Evolutionary conservation across 345 rosid genomes (phyloP).

Genomic region (Populus nigra): DNA sequence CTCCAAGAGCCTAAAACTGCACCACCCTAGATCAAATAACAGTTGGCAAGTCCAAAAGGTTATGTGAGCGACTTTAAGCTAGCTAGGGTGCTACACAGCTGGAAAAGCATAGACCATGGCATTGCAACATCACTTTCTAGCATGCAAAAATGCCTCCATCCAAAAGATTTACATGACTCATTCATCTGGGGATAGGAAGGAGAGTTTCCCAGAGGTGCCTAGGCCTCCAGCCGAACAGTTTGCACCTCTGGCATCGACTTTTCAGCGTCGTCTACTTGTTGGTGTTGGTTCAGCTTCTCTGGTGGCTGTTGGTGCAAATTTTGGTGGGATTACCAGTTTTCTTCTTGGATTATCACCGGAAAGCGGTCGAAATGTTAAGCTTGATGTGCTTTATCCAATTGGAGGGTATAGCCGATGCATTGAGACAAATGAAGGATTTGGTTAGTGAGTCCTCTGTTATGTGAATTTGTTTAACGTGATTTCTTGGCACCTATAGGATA

Average conservation of each 20-base stretch:
- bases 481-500: neutral
- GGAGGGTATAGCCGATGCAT: constrained; percentile 73
- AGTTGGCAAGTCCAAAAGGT: neutral
- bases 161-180: constrained; percentile 33
- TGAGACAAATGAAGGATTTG: constrained; percentile 71
- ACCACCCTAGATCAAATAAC: neutral
- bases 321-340: constrained; percentile 72
- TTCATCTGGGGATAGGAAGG: constrained; percentile 44
- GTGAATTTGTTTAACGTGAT: neutral
- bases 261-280: constrained; percentile 56
- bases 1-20: neutral
- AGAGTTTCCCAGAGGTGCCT: constrained; percentile 12
- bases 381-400: constrained; percentile 79
- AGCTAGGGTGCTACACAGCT: neutral
- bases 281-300: constrained; percentile 72
- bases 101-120: constrained; percentile 20
- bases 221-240: constrained; percentile 61
- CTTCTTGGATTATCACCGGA: constrained; percentile 71
- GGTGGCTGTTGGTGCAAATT: constrained; percentile 80
- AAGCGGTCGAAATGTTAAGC: constrained; percentile 56
- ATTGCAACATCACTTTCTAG: constrained; percentile 13
- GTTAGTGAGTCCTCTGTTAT: constrained; percentile 45
- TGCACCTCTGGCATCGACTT: constrained; percentile 57
- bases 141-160: constrained; percentile 8
- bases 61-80: neutral